Conservation (phyloP, 768 basidiomycete species). For the Nidularia sp. region DNA sequence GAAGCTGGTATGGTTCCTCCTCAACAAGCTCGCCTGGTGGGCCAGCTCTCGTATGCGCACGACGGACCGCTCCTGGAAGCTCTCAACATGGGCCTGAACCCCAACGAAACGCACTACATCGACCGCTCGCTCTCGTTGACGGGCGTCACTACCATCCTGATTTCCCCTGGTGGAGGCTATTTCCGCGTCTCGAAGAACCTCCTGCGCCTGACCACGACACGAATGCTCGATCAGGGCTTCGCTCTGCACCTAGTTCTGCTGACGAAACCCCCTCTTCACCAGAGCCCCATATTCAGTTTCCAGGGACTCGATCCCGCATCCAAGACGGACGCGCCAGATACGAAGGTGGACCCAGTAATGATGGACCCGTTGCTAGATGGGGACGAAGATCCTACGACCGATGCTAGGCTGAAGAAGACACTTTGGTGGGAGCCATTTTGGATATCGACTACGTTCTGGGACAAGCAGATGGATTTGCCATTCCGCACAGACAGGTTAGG, state of each 20-base stretch:
- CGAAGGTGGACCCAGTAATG: conserved; percentile 40
- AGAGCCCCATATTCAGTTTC: conserved; percentile 92
- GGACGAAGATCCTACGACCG: conserved; percentile 39
- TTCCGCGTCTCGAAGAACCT: conserved; percentile 90
- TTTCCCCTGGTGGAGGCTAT: conserved; percentile 93
- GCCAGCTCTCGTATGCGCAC: conserved; percentile 80
- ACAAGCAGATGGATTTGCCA: conserved; percentile 81
- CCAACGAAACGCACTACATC: conserved; percentile 91
- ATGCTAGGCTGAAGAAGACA: conserved; percentile 40
- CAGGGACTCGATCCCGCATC: conserved; percentile 56
- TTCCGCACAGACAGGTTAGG: conserved; percentile 71
- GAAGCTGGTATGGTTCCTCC: conserved; percentile 41
- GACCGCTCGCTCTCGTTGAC: conserved; percentile 92
- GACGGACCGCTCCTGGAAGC: conserved; percentile 96
- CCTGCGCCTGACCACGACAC: conserved; percentile 85
- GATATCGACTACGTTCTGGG: conserved; percentile 81
- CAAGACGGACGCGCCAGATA: conserved; percentile 41
- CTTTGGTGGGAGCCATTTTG: conserved; percentile 94
- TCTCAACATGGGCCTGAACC: conserved; percentile 87
- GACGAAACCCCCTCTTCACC: conserved; percentile 88
- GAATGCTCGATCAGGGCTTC: conserved; percentile 93
- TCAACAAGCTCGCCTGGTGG: conserved; percentile 68
- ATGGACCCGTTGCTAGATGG: conserved; percentile 77
- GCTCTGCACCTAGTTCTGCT: conserved; percentile 84
- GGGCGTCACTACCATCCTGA: conserved; percentile 75